Evolutionary conservation across 1,139 yeast species (phyloP).

Genomic region (Torulaspora pretoriensis): DNA sequence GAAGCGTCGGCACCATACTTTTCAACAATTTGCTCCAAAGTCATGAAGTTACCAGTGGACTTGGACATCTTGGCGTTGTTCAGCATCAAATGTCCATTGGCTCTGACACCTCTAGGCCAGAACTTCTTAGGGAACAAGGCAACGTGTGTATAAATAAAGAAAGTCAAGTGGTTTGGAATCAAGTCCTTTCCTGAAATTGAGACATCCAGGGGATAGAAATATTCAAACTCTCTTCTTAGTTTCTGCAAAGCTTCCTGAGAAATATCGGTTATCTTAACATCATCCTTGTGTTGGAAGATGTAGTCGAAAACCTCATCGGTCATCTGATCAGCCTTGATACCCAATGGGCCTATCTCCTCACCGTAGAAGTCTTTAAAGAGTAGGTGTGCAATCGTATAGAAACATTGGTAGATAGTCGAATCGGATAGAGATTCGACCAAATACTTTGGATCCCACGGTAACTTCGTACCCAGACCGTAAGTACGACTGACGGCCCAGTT

Average conservation of each 20-base stretch:
- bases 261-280: slow-evolving; percentile 50
- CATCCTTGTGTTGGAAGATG: slow-evolving; percentile 71
- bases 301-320: slow-evolving; percentile 93
- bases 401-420: slow-evolving; percentile 94
- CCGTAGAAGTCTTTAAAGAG: slow-evolving; percentile 89
- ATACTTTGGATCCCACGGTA: slow-evolving; percentile 96
- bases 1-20: slow-evolving; percentile 98
- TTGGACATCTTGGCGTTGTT: slow-evolving; percentile 98
- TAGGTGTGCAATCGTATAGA: slow-evolving; percentile 84
- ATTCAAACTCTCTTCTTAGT: slow-evolving; percentile 90
- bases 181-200: slow-evolving; percentile 95
- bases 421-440: slow-evolving; percentile 94
- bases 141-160: slow-evolving; percentile 87
- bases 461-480: slow-evolving; percentile 90
- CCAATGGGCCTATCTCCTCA: slow-evolving; percentile 62
- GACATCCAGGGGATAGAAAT: slow-evolving; percentile 88
- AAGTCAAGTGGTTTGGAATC: slow-evolving; percentile 94
- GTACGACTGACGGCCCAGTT: slow-evolving; percentile 99
- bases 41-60: slow-evolving; percentile 95
- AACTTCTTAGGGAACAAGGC: slow-evolving; percentile 84
- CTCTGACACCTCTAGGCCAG: slow-evolving; percentile 95
- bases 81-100: slow-evolving; percentile 91
- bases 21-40: slow-evolving; percentile 74
- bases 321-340: slow-evolving; percentile 77
- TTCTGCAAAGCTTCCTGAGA: slow-evolving; percentile 62